A percentile compares a stretch with the other conserved stretches of the same genome.
These are phyloP conservation scores for Fusarium liriodendri DNA, from an alignment of 2,329 filamentous ascomycete genomes.

Conservation along the genomic window DNA sequence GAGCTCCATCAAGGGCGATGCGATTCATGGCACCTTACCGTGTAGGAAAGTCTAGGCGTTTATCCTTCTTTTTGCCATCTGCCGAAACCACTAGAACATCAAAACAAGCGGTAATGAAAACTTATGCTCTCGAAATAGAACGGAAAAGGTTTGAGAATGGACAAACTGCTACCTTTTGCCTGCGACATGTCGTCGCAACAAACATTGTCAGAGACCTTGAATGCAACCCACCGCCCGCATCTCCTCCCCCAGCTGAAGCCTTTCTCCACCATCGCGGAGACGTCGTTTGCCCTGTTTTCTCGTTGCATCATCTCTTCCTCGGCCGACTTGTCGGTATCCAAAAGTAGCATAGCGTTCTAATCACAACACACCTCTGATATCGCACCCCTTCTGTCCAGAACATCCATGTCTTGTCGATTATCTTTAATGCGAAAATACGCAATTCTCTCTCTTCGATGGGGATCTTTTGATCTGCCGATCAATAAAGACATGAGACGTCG, in stretches of 20 bases:
- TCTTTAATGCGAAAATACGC: background rate
- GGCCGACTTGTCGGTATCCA: slow-evolving; percentile 22
- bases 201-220: background rate
- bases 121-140: background rate
- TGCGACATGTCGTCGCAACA: slow-evolving; percentile 2
- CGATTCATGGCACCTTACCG: background rate
- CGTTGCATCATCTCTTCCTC: background rate
- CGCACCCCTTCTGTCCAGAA: background rate
- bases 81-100: background rate
- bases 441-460: background rate
- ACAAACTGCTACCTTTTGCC: background rate
- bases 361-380: background rate
- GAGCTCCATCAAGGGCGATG: background rate
- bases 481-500: background rate
- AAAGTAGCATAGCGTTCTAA: slow-evolving; percentile 8
- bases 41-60: background rate
- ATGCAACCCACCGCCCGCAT: background rate
- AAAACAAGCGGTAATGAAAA: background rate
- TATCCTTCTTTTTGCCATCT: background rate
- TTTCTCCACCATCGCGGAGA: background rate
- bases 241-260: background rate
- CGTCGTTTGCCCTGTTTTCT: background rate
- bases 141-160: background rate
- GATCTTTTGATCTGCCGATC: slow-evolving; percentile 9
- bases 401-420: background rate